phyloP scores from a whole-genome alignment of 164 flowering plant genomes.

The Macadamia tetraphylla region DNA sequence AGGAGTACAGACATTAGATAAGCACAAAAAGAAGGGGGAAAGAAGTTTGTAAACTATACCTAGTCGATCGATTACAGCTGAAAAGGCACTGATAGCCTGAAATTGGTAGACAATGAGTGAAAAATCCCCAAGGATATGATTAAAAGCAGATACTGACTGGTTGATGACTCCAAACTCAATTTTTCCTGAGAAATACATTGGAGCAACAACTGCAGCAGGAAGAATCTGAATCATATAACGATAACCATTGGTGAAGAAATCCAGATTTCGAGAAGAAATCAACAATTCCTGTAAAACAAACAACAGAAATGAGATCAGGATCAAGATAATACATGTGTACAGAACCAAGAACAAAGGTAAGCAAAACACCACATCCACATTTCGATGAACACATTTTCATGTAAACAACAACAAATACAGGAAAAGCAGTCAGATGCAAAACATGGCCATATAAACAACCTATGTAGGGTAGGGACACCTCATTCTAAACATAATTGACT shows the following conservation, averaged over 20 bases:
- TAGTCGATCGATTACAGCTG: slow-evolving; percentile 90
- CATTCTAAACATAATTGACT: too few relatives aligned
- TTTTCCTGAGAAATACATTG: slow-evolving; percentile 95
- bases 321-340: not conserved
- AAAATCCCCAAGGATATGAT: slow-evolving; percentile 93
- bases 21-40: not conserved
- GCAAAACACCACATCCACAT: not conserved
- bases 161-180: slow-evolving; percentile 98
- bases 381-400: not conserved
- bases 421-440: too few relatives aligned
- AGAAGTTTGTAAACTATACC: slow-evolving; percentile 33
- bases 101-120: slow-evolving; percentile 92
- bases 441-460: too few relatives aligned
- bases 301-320: slow-evolving; percentile 7
- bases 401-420: not conserved
- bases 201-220: slow-evolving; percentile 99
- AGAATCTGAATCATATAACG: slow-evolving; percentile 97
- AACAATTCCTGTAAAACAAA: slow-evolving; percentile 62
- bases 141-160: slow-evolving; percentile 97
- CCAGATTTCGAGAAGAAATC: slow-evolving; percentile 89
- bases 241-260: slow-evolving; percentile 93
- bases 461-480: too few relatives aligned
- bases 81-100: slow-evolving; percentile 94
- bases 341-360: not conserved
- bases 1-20: not conserved